Evolutionary conservation across 202 grass and related monocot genomes (phyloP).

Genomic region (Miscanthus sacchariflorus): DNA sequence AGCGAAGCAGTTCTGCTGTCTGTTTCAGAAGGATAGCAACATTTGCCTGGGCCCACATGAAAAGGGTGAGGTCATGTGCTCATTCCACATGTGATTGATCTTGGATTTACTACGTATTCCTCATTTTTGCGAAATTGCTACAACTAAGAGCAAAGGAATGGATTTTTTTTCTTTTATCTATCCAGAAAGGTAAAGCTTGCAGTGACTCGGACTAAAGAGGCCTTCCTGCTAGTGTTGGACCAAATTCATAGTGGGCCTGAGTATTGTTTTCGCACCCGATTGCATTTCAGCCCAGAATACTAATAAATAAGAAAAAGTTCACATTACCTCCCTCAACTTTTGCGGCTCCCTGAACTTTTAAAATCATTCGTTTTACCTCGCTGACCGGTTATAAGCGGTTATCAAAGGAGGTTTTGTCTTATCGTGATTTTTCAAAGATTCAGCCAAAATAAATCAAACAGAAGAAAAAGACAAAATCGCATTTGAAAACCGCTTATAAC

Average conservation of each 20-base stretch:
- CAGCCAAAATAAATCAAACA: too few relatives aligned
- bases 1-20: conserved; percentile 3
- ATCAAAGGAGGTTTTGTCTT: too few relatives aligned
- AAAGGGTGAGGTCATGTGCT: not conserved
- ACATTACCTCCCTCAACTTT: too few relatives aligned
- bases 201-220: not conserved
- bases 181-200: too few relatives aligned
- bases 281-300: not conserved
- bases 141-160: not conserved
- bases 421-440: too few relatives aligned
- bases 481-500: too few relatives aligned
- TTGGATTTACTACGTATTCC: not conserved
- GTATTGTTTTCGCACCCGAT: not conserved
- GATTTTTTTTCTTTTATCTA: not conserved
- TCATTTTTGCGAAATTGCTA: not conserved
- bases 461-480: too few relatives aligned
- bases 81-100: not conserved
- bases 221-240: not conserved
- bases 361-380: too few relatives aligned
- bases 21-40: not conserved
- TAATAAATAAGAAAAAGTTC: not conserved
- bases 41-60: not conserved
- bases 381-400: too few relatives aligned
- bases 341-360: too few relatives aligned
- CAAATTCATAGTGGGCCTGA: not conserved